Conservation (phyloP, 176 grass and related monocot species). For the Carex cristatella region DNA sequence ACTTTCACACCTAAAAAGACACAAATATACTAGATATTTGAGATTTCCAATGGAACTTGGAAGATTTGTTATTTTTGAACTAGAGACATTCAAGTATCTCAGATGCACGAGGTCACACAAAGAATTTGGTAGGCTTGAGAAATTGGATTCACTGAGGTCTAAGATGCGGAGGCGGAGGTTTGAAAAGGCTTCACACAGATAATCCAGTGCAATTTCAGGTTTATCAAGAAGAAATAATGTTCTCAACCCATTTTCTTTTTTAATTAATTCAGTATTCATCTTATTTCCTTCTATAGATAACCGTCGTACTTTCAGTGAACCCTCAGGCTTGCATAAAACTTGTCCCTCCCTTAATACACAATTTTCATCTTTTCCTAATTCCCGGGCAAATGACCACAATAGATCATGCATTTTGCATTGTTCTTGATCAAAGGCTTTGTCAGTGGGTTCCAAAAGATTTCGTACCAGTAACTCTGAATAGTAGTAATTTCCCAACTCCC, state of each 20-base stretch:
- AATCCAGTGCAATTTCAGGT: not conserved
- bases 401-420: not conserved
- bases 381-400: not conserved
- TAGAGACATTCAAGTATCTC: not conserved
- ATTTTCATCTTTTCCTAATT: not conserved
- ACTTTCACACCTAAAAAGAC: too few species aligned
- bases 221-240: not conserved
- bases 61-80: too few species aligned
- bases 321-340: rapidly evolving
- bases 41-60: too few species aligned
- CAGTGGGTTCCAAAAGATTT: slow-evolving; percentile 22
- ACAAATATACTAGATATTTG: too few species aligned
- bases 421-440: rapidly evolving
- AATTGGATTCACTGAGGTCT: not conserved
- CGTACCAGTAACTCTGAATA: slow-evolving; percentile 18
- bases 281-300: not conserved
- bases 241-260: not conserved
- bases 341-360: not conserved
- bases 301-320: not conserved
- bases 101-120: not conserved
- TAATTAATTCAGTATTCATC: not conserved
- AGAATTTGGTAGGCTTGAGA: not conserved
- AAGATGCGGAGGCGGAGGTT: not conserved
- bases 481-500: slow-evolving; percentile 8
- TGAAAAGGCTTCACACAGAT: not conserved